Evolutionary conservation across 169 alveolate genomes (phyloP).

Genomic region (Plasmodium reichenowi): DNA sequence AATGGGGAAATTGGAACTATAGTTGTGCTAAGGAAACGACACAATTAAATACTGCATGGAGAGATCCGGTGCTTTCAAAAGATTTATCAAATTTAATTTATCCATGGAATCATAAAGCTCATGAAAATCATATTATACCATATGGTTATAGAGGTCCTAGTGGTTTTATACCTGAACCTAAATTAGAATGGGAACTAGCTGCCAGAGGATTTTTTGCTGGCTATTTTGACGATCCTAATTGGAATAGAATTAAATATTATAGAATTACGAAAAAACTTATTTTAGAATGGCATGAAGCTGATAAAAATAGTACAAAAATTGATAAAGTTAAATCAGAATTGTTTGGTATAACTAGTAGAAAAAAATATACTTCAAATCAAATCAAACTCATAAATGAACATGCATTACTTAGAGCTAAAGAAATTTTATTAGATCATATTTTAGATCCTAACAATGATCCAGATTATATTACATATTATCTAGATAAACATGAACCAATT

Average conservation of each 20-base stretch:
- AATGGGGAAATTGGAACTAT: conserved; percentile 87
- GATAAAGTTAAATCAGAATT: conserved; percentile 44
- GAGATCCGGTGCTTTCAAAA: conserved; percentile 73
- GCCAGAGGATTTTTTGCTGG: conserved; percentile 85
- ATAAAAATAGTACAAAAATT: neutral
- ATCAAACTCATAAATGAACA: conserved; percentile 72
- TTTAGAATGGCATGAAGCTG: conserved; percentile 50
- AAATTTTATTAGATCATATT: conserved; percentile 54
- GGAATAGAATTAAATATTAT: conserved; percentile 57
- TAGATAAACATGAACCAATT: conserved; percentile 69
- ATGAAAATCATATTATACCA: conserved; percentile 65
- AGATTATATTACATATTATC: conserved; percentile 43
- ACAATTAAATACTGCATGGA: conserved; percentile 71
- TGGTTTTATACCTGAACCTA: conserved; percentile 80
- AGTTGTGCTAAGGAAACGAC: conserved; percentile 54
- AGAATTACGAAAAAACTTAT: conserved; percentile 42
- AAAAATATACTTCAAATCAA: conserved; percentile 51
- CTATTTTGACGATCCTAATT: conserved; percentile 76
- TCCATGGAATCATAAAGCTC: conserved; percentile 75
- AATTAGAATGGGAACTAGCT: conserved; percentile 81
- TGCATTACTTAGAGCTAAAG: conserved; percentile 69
- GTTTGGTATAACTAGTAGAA: conserved; percentile 55
- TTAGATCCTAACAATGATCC: conserved; percentile 60
- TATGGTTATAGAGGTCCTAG: conserved; percentile 54
- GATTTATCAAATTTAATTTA: conserved; percentile 54